A percentile compares a stretch with the other conserved stretches of the same genome.
Evolutionary conservation across 306 rosid genomes (phyloP).

Genomic region (Rubus parviflorus): DNA sequence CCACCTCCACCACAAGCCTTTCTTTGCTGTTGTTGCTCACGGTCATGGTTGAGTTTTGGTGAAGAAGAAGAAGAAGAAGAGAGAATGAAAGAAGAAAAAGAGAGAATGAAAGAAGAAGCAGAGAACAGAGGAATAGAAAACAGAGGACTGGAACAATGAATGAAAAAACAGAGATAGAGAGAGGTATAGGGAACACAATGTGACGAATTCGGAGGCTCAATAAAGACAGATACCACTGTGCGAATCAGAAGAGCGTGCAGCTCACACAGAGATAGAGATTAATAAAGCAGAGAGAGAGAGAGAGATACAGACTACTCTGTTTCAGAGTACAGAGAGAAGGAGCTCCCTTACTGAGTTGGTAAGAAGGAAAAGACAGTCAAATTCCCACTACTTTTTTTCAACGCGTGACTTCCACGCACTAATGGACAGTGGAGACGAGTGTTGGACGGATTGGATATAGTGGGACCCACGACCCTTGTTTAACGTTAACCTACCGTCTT

Average conservation of each 20-base stretch:
- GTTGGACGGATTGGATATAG: conserved; percentile 31
- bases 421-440: not conserved
- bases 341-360: conserved; percentile 14
- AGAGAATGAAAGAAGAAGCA: not conserved
- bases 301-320: not conserved
- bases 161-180: not conserved
- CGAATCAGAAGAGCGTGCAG: conserved; percentile 29
- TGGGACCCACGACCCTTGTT: conserved; percentile 30
- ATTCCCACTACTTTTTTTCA: not conserved
- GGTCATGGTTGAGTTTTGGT: conserved; percentile 23
- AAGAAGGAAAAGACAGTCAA: not conserved
- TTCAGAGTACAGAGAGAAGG: not conserved
- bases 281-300: conserved; percentile 8
- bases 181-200: not conserved
- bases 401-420: conserved; percentile 24
- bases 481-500: conserved; percentile 24
- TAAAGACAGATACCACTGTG: conserved; percentile 12
- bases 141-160: not conserved
- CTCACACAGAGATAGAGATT: not conserved
- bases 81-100: not conserved
- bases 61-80: not conserved
- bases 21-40: conserved; percentile 27
- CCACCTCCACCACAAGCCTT: conserved; percentile 55
- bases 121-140: not conserved
- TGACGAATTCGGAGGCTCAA: conserved; percentile 29